Evolutionary conservation across 2,329 filamentous ascomycete genomes (phyloP), one percentile per base, ranked within the genome.

Genomic region (Blastomyces percursus): DNA sequence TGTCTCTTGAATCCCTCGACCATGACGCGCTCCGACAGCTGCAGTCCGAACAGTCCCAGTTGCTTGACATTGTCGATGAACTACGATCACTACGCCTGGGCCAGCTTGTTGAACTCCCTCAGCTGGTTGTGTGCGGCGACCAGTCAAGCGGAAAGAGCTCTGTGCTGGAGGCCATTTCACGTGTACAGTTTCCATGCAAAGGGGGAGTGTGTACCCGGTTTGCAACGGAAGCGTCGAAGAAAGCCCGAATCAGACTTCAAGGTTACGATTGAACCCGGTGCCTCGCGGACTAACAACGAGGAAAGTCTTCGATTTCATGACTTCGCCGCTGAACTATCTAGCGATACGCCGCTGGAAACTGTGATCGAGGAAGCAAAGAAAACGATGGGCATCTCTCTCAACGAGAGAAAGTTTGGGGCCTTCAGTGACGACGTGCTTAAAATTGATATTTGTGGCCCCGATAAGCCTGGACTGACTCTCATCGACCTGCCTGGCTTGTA

Each of bases 131-230:
- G 4, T 72, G 70, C 48, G 71, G 70, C 35, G 70, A 72, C 54
- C 71, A 73, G 55, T 72, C 70, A 1, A 67, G 67, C 8, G 71
- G 71, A 19, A 73, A 73, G 59, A 70, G 69, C 55, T 72, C 70
- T 1, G 71, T 73, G 2, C 63, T 73, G 2, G 69, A 72, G 63
- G 70, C 67, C 0, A 65, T 73, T n/a, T 69, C 71, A n/a, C 67
- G 68, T 7, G 54, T 73, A 21, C 61, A 61, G 6, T 73, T 72
- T 56, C 71, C 70, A 0, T 60, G 50, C 30, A 69, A 70, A 30
- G 70, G 71, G 56, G 69, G 64, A 32, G 64, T 72, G n/a, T 72
- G 71, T 55, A 73, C 71, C 2, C 62, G 69, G n/a, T 73, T 73
- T 61, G 69, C 70, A 55, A 73, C 71, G 1, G 70, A 71, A 57